Evolutionary conservation across 345 rosid genomes (phyloP).

Genomic region (Boechera stricta): DNA sequence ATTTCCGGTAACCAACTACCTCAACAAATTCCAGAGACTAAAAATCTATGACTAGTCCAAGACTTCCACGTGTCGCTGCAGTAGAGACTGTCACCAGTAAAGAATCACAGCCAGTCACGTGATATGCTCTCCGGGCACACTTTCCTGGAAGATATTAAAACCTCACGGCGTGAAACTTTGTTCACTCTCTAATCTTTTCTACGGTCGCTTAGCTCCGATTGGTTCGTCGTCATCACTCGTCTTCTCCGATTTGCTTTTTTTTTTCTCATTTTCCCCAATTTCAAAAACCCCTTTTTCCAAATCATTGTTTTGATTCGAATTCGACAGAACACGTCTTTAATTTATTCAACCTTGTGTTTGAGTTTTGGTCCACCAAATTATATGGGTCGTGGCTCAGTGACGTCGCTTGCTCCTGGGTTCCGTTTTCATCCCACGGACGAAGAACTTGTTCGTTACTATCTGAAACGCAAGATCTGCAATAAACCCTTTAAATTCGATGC

Average conservation of each 20-base stretch:
- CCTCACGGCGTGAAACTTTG: not conserved
- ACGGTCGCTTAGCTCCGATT: constrained; percentile 8
- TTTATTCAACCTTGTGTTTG: constrained; percentile 13
- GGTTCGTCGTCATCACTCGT: constrained; percentile 15
- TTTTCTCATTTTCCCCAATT: constrained; percentile 1
- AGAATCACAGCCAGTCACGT: constrained; percentile 22
- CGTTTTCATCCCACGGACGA: constrained; percentile 96
- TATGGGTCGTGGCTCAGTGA: constrained; percentile 63
- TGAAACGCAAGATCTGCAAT: constrained; percentile 75
- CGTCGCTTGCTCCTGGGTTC: constrained; percentile 87
- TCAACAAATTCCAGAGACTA: constrained; percentile 28
- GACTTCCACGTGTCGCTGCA: constrained; percentile 2
- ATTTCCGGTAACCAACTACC: constrained; percentile 11
- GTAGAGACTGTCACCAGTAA: constrained; percentile 17
- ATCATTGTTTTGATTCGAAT: constrained; percentile 1
- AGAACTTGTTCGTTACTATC: constrained; percentile 92
- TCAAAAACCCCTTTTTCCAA: not conserved
- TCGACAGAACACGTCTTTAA: not conserved
- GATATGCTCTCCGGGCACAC: constrained; percentile 10
- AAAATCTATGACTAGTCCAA: constrained; percentile 17
- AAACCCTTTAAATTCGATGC: constrained; percentile 74
- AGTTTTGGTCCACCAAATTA: constrained; percentile 4
- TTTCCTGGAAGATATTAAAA: constrained; percentile 33
- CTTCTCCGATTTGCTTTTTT: constrained; percentile 23
- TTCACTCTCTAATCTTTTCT: not conserved